phyloP scores from a whole-genome alignment of 208 protist species.

The Leishmania tropica region DNA sequence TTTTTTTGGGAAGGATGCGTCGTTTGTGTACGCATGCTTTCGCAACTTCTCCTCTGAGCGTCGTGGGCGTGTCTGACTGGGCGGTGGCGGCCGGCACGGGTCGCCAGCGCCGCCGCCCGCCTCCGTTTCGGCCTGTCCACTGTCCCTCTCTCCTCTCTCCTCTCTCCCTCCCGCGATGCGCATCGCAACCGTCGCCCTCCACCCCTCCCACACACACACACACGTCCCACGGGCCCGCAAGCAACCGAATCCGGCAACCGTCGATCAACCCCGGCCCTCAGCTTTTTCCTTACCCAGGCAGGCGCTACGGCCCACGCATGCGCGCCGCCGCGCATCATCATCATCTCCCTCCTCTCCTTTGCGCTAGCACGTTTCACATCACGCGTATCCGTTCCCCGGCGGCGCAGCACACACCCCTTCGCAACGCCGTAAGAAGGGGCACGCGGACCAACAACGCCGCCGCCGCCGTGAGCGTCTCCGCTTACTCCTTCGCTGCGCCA shows the following conservation, averaged over 20 bases:
- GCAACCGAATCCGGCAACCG: not conserved
- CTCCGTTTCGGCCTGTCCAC: not conserved
- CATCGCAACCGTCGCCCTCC: not conserved
- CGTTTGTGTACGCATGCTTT: no score
- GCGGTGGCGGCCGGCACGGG: not conserved
- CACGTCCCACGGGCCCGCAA: not conserved
- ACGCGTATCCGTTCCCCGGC: no score
- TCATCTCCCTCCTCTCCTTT: no score
- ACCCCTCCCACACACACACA: not conserved
- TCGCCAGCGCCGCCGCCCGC: no score
- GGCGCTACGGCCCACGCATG: no score
- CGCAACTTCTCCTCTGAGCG: no score
- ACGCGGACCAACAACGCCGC: not conserved
- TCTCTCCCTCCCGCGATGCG: not conserved
- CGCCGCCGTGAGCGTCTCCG: not conserved
- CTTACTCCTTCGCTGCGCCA: not conserved
- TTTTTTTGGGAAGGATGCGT: no score
- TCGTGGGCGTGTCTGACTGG: not conserved
- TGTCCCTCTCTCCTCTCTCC: not conserved
- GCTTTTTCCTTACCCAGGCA: no score
- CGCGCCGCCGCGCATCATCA: not conserved
- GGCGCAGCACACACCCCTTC: no score
- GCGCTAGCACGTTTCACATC: no score
- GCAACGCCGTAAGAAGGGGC: not conserved
- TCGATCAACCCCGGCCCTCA: not conserved